Evolutionary conservation across 2,329 filamentous ascomycete genomes (phyloP).

Genomic region (Septoria linicola): DNA sequence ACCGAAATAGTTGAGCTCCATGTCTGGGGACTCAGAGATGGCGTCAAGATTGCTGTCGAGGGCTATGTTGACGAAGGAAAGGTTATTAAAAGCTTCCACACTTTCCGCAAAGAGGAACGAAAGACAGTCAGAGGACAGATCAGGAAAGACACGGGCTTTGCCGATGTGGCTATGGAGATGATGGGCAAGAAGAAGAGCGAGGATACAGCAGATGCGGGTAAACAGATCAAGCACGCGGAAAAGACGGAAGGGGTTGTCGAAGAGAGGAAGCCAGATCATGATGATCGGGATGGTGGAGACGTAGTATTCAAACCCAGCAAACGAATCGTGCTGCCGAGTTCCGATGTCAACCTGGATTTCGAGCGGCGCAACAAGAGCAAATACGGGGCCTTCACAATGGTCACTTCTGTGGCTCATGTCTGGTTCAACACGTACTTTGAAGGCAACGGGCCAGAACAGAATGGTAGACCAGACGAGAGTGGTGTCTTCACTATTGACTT

Average conservation of each 20-base stretch:
- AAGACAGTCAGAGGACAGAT: conserved; percentile 61
- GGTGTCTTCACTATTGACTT: conserved; percentile 72
- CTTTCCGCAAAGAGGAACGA: conserved; percentile 71
- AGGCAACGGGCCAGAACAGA: conserved; percentile 68
- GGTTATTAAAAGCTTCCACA: conserved; percentile 78
- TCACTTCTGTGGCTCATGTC: conserved; percentile 87
- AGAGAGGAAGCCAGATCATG: conserved; percentile 15
- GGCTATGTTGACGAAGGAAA: conserved; percentile 88
- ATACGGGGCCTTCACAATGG: conserved; percentile 77
- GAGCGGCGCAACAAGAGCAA: conserved; percentile 79
- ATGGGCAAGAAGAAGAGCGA: conserved; percentile 38
- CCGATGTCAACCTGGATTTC: conserved; percentile 86
- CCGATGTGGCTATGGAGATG: conserved; percentile 48
- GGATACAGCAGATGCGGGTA: conserved; percentile 21
- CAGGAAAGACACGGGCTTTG: conserved; percentile 42
- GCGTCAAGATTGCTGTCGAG: conserved; percentile 82
- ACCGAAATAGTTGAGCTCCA: conserved; percentile 87
- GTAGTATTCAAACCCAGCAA: conserved; percentile 73
- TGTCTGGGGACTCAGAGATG: conserved; percentile 81
- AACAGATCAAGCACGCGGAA: conserved; percentile 24
- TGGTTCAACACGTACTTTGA: conserved; percentile 98
- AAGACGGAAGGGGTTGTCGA: conserved; percentile 23
- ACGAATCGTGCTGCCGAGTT: conserved; percentile 70
- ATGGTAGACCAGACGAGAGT: conserved; percentile 64
- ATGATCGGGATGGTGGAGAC: conserved; percentile 60